Evolutionary conservation across 345 rosid genomes (phyloP).

Genomic region (Chamaenerion angustifolium): DNA sequence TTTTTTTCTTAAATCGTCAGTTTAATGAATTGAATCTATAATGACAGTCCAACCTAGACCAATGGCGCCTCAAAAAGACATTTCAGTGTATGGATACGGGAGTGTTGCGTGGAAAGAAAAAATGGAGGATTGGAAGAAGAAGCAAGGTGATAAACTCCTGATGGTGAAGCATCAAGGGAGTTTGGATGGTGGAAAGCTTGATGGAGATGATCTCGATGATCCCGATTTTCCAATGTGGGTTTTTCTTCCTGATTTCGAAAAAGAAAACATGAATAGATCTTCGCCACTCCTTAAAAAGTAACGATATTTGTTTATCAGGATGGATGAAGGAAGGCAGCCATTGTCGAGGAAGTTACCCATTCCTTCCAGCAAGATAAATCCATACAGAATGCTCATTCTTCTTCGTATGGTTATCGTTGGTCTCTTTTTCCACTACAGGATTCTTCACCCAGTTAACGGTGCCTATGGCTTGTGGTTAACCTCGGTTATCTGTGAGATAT

Average conservation of each 20-base stretch:
- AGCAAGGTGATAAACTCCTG: conserved; percentile 17
- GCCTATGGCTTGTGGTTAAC: conserved; percentile 44
- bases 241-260: background rate
- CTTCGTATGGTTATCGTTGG: conserved; percentile 37
- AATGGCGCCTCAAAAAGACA: conserved; percentile 38
- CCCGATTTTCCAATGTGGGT: conserved; percentile 37
- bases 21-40: background rate
- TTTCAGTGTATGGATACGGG: conserved; percentile 44
- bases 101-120: conserved; percentile 50
- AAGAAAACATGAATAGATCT: too few relatives aligned
- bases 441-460: conserved; percentile 36
- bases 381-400: conserved; percentile 38
- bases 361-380: conserved; percentile 39
- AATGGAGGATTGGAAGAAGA: conserved; percentile 31
- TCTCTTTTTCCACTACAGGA: conserved; percentile 42
- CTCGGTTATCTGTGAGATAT: conserved; percentile 46
- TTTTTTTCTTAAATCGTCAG: too few relatives aligned
- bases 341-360: conserved; percentile 34
- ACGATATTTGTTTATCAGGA: conserved; percentile 17
- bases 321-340: conserved; percentile 47
- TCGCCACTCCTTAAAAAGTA: background rate
- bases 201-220: conserved; percentile 23
- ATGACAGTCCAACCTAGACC: conserved; percentile 28
- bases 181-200: conserved; percentile 14
- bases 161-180: conserved; percentile 10